Evolutionary conservation across 306 rosid species (phyloP).

Genomic region (Quercus engelmannii): DNA sequence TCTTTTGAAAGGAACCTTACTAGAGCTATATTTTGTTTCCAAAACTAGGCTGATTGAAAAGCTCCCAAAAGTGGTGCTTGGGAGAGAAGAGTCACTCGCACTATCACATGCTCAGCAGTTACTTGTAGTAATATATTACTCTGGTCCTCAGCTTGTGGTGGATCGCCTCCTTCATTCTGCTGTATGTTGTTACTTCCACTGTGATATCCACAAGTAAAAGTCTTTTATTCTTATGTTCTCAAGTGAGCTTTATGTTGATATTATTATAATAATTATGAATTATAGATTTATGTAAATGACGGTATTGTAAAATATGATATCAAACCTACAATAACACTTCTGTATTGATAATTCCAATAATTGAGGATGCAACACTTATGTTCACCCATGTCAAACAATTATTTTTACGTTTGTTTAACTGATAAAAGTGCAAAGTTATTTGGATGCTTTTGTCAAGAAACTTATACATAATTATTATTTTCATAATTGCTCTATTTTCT

Average conservation of each 20-base stretch:
- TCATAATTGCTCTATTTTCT: background rate
- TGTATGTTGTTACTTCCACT: conserved; percentile 44
- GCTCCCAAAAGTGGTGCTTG: conserved; percentile 90
- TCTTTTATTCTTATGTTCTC: background rate
- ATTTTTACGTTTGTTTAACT: background rate
- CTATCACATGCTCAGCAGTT: conserved; percentile 66
- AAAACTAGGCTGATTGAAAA: conserved; percentile 71
- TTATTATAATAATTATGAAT: background rate
- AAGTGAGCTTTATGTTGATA: background rate
- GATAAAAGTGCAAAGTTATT: background rate
- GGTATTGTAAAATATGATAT: no score
- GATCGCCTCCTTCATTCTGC: conserved; percentile 79
- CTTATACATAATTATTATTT: background rate
- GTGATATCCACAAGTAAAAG: conserved; percentile 11
- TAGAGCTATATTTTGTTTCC: conserved; percentile 19
- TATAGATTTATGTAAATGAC: no score
- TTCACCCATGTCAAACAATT: background rate
- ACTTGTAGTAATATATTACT: conserved; percentile 67
- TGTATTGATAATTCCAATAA: background rate
- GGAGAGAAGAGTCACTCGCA: conserved; percentile 72
- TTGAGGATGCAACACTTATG: background rate
- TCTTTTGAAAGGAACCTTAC: background rate
- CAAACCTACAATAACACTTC: background rate
- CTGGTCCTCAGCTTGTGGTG: conserved; percentile 82
- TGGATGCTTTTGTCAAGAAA: background rate